Base-by-base conservation (phyloP, 2,329 filamentous ascomycete genomes). In the Epichloe sibirici region DNA sequence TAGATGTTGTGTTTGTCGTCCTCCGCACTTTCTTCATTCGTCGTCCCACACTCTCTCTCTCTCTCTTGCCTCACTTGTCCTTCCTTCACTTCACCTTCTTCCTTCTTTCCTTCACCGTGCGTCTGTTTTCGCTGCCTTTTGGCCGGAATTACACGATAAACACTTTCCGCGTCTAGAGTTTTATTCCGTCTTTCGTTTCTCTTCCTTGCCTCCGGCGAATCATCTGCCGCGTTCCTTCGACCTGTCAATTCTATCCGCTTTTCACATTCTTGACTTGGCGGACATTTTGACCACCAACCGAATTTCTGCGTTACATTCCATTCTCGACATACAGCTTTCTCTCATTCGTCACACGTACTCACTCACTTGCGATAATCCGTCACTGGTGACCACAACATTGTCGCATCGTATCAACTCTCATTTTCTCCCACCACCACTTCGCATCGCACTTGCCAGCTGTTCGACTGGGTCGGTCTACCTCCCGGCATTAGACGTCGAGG, bases 231-330 rank as follows among this genome's bases (percentile, higher is more conserved):
- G 13, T 34, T 45, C 42, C 23, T 31, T 21, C 12, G 13, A 35
- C 35, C 17, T 34, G 46, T 49, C 31, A 21, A 43, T 42, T 48
- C 42, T 9, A 8, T 49, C 35, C 34, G 11, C 34, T 49, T 53
- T 53, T 34, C 44, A 50, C 51, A 49, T 53, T 53, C 43, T 53
- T 47, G 43, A 38, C 48, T 48, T 53, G 37, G 48, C 17, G 25
- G 43, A 40, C 48, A 46, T 23, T 31, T 49, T 25, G 43, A 37
- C 47, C 34, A 34, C 13, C 43, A 38, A 38, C 25, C n/a, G 21
- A 31, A 13, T 15, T 28, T 37, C 28, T 28, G 47, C 42, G 12
- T 48, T 52, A 35, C 46, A 52, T 55, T 52, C 49, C 50, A 31
- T 52, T 52, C 25, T 49, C 50, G 48, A 38, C 34, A 31, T 42